Conservation (phyloP, 2,329 filamentous ascomycete species). For the Metarhizium robertsii region DNA sequence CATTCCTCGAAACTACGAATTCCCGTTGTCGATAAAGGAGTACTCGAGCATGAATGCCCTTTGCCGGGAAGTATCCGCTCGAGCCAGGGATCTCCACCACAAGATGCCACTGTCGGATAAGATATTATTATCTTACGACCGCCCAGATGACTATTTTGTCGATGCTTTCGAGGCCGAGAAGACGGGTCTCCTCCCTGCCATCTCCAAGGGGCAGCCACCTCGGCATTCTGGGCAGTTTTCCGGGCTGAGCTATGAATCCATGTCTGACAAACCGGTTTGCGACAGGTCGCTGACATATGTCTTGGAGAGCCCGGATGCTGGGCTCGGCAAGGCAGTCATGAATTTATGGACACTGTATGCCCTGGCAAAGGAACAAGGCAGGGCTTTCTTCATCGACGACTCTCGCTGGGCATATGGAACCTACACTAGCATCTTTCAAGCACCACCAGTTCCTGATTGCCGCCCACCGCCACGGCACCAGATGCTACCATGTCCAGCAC, state of each 20-base stretch:
- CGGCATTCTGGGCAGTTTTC: slow-evolving; percentile 36
- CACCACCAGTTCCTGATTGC: slow-evolving; percentile 57
- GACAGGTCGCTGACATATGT: slow-evolving; percentile 66
- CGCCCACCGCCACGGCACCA: slow-evolving; percentile 63
- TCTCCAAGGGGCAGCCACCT: slow-evolving; percentile 25
- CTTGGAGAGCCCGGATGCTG: slow-evolving; percentile 63
- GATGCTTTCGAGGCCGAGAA: slow-evolving; percentile 65
- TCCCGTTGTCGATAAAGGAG: slow-evolving; percentile 56
- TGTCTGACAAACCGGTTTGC: slow-evolving; percentile 49
- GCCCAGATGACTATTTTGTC: slow-evolving; percentile 59
- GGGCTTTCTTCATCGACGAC: slow-evolving; percentile 79
- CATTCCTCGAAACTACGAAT: slow-evolving; percentile 57
- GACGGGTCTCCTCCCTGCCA: slow-evolving; percentile 47
- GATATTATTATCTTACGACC: slow-evolving; percentile 44
- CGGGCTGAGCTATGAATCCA: slow-evolving; percentile 33
- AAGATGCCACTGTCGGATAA: slow-evolving; percentile 31
- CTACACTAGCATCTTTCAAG: slow-evolving; percentile 62
- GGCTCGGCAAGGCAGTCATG: slow-evolving; percentile 68
- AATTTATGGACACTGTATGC: slow-evolving; percentile 79
- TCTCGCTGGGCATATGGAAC: slow-evolving; percentile 73
- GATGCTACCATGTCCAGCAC: slow-evolving; percentile 71
- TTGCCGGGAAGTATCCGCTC: slow-evolving; percentile 53
- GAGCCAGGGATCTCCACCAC: slow-evolving; percentile 39
- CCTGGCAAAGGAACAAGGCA: slow-evolving; percentile 61
- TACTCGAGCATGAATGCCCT: slow-evolving; percentile 63